Conservation (phyloP, 2,329 filamentous ascomycete species). For the Fusarium torulosum region DNA sequence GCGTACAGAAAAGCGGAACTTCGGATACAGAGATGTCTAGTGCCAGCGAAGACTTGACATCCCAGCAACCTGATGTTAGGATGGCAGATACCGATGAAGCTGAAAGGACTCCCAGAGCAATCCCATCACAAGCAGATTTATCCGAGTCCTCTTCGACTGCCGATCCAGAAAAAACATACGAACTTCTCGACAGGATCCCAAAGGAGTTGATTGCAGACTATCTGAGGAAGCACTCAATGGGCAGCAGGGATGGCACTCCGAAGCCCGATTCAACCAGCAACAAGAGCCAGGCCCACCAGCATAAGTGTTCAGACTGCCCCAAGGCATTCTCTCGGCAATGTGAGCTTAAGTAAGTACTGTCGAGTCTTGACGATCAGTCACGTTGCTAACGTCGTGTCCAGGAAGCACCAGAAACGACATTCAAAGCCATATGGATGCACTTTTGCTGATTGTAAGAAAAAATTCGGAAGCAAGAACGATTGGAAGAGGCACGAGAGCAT, state of each 20-base stretch:
- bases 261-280: slow-evolving; percentile 19
- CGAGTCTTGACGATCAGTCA: not conserved
- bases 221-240: slow-evolving; percentile 38
- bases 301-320: slow-evolving; percentile 56
- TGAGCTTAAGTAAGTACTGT: slow-evolving; percentile 66
- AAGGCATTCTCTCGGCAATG: slow-evolving; percentile 65
- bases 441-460: slow-evolving; percentile 74
- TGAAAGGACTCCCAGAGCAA: slow-evolving; percentile 10
- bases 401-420: slow-evolving; percentile 88
- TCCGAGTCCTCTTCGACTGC: not conserved
- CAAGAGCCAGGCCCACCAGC: slow-evolving; percentile 30
- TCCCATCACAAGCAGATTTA: not conserved
- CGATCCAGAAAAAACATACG: slow-evolving; percentile 31
- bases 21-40: not conserved
- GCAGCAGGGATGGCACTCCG: slow-evolving; percentile 19
- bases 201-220: slow-evolving; percentile 52
- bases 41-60: not conserved
- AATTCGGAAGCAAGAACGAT: slow-evolving; percentile 92
- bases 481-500: slow-evolving; percentile 92
- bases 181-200: slow-evolving; percentile 48
- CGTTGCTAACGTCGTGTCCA: slow-evolving; percentile 53
- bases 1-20: slow-evolving; percentile 4
- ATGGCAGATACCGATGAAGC: slow-evolving; percentile 34
- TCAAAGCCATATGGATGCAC: slow-evolving; percentile 86
- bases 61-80: slow-evolving; percentile 34